These are phyloP conservation scores for Camellia oleifera DNA, from an alignment of 179 eudicot species.

Conservation along the genomic window DNA sequence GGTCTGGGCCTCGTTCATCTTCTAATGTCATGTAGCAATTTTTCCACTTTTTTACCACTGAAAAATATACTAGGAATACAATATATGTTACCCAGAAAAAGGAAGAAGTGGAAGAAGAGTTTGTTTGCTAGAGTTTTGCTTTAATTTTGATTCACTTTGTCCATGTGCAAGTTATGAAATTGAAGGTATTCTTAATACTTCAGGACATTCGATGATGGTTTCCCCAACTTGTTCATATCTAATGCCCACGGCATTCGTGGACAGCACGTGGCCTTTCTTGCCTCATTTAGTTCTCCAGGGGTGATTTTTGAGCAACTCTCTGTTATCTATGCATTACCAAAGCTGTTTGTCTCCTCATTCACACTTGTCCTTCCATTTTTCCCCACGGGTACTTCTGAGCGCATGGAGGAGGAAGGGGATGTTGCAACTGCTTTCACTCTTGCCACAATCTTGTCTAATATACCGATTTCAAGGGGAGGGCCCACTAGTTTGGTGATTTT, in stretches of 20 bases:
- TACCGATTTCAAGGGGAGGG: constrained; percentile 89
- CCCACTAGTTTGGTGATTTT: constrained; percentile 90
- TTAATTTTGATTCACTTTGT: neutral
- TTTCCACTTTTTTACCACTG: neutral
- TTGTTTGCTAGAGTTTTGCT: neutral
- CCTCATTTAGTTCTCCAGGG: constrained; percentile 91
- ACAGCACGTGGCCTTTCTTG: constrained; percentile 94
- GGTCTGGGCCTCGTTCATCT: neutral
- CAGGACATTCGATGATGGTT: constrained; percentile 97
- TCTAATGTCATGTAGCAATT: neutral
- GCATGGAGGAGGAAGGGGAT: constrained; percentile 99
- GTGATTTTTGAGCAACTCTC: constrained; percentile 97
- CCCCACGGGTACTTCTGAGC: constrained; percentile 98
- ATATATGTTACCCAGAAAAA: neutral
- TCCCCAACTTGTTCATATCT: constrained; percentile 88
- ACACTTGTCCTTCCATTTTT: constrained; percentile 96
- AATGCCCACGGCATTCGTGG: constrained; percentile 97
- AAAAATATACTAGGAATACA: neutral
- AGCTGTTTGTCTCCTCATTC: constrained; percentile 89
- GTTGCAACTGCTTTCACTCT: constrained; percentile 97
- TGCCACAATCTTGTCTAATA: constrained; percentile 82
- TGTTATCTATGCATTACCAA: constrained; percentile 87
- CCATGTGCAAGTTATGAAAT: neutral
- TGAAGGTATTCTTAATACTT: constrained; percentile 8
- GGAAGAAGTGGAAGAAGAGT: neutral